Evolutionary conservation across 179 eudicot genomes (phyloP).

Genomic region (Vitellaria paradoxa): DNA sequence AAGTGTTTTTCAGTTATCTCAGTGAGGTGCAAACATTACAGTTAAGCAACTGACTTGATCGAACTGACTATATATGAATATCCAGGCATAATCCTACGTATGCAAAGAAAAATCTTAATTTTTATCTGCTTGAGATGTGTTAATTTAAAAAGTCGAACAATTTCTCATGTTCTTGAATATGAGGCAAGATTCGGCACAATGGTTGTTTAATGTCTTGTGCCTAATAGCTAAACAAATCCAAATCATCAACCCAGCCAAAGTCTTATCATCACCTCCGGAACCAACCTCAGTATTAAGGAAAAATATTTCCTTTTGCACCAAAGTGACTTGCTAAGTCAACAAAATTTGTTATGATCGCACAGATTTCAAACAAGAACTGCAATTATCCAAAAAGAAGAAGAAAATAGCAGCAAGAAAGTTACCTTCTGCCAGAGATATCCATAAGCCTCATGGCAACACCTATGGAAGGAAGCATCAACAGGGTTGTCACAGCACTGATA

Average conservation of each 20-base stretch:
- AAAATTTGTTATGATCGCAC: not conserved
- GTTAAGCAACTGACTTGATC: too few relatives aligned
- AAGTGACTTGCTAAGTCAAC: conserved; percentile 12
- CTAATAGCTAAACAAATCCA: not conserved
- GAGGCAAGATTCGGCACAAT: not conserved
- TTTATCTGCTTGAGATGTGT: not conserved
- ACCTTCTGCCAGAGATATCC: conserved; percentile 86
- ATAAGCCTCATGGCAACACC: conserved; percentile 86
- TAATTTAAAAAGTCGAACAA: not conserved
- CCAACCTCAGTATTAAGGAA: conserved; percentile 4
- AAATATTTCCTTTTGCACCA: conserved; percentile 17
- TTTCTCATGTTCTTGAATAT: not conserved
- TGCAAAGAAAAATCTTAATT: not conserved
- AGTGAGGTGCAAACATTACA: too few relatives aligned
- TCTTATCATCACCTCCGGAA: conserved; percentile 25
- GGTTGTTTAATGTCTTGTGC: not conserved
- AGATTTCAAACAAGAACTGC: not conserved
- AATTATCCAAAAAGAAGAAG: not conserved
- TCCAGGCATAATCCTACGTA: too few relatives aligned
- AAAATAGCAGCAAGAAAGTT: conserved; percentile 13
- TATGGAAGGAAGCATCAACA: conserved; percentile 76
- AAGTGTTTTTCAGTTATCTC: too few relatives aligned
- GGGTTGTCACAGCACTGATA: conserved; percentile 56
- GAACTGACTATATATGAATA: too few relatives aligned
- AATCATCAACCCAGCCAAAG: not conserved